Percentiles rank a stretch among this genome's conserved stretches.
These are phyloP conservation scores for Podospora anserina DNA, from an alignment of 495 filamentous ascomycete species.

Conservation along the genomic window DNA sequence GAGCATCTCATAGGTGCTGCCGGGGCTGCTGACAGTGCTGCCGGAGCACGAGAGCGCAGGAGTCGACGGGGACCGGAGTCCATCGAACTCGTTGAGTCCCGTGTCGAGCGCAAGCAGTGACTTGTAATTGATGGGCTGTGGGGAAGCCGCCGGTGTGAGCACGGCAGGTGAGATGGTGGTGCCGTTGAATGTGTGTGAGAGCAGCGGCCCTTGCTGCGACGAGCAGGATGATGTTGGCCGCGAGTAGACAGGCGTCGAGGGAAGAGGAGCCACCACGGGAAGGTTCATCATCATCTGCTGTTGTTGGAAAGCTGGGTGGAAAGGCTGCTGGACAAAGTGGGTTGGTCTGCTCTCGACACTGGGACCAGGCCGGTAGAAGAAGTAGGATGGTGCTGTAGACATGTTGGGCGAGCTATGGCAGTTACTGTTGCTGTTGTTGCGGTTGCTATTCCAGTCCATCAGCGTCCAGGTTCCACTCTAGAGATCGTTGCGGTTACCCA, in stretches of 20 bases:
- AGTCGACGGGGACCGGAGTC: constrained; percentile 81
- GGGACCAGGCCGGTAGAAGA: constrained; percentile 84
- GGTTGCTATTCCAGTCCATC: constrained; percentile 9
- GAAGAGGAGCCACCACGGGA: constrained; percentile 52
- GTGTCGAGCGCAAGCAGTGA: constrained; percentile 78
- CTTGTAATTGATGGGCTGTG: constrained; percentile 67
- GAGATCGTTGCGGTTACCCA: constrained; percentile 23
- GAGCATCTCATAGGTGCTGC: constrained; percentile 64
- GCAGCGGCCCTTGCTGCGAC: constrained; percentile 49
- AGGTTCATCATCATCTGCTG: constrained; percentile 51
- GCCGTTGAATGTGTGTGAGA: constrained; percentile 57
- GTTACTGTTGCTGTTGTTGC: not conserved
- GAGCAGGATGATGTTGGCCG: constrained; percentile 63
- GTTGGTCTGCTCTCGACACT: constrained; percentile 73
- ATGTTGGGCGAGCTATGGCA: constrained; percentile 19
- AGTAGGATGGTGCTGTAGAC: constrained; percentile 74
- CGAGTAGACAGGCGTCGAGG: constrained; percentile 70
- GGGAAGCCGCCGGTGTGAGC: constrained; percentile 75
- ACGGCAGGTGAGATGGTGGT: constrained; percentile 50
- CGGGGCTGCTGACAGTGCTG: constrained; percentile 82
- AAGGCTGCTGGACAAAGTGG: constrained; percentile 76
- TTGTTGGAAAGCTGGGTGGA: constrained; percentile 13
- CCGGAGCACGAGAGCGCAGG: constrained; percentile 82
- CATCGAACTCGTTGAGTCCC: constrained; percentile 62
- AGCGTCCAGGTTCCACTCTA: not conserved